These are phyloP conservation scores for Uncinocarpus reesii DNA, from an alignment of 2,329 filamentous ascomycete genomes.

Conservation along the genomic window DNA sequence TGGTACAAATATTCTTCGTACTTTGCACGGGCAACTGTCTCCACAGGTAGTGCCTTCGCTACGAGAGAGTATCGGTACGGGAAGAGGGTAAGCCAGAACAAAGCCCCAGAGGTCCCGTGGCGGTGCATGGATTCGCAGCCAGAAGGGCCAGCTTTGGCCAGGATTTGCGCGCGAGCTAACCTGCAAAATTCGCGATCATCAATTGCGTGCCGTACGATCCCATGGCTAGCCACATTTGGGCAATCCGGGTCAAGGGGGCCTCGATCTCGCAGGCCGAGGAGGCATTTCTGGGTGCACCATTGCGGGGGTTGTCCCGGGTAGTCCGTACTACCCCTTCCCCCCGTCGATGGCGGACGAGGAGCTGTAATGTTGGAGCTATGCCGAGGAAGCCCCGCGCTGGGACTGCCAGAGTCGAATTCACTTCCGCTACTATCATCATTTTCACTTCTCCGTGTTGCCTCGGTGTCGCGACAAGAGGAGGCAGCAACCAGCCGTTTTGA, in stretches of 20 bases:
- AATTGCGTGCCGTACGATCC: constrained; percentile 12
- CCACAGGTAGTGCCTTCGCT: constrained; percentile 15
- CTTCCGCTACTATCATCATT: background rate
- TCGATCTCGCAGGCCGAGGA: constrained; percentile 28
- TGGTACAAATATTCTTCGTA: constrained; percentile 14
- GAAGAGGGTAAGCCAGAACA: constrained; percentile 20
- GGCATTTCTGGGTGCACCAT: constrained; percentile 35
- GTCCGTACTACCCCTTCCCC: constrained; percentile 1
- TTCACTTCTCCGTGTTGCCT: background rate
- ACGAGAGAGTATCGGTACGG: constrained; percentile 19
- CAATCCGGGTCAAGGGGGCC: constrained; percentile 27
- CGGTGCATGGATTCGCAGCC: constrained; percentile 18
- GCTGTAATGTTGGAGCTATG: constrained; percentile 10
- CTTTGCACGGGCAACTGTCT: constrained; percentile 6
- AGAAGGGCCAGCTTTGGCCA: constrained; percentile 10
- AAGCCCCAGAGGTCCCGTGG: constrained; percentile 18
- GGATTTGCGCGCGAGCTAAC: constrained; percentile 11
- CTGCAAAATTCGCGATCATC: constrained; percentile 11
- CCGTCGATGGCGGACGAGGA: constrained; percentile 4
- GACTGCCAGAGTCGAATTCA: constrained; percentile 10
- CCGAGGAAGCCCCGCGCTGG: constrained; percentile 13
- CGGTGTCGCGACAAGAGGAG: too few relatives aligned
- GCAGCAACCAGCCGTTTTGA: too few relatives aligned
- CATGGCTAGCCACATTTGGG: constrained; percentile 33
- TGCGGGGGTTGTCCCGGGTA: too few relatives aligned